These are phyloP conservation scores for Candida nitratophila DNA, from an alignment of 805 yeast species.

Conservation along the genomic window DNA sequence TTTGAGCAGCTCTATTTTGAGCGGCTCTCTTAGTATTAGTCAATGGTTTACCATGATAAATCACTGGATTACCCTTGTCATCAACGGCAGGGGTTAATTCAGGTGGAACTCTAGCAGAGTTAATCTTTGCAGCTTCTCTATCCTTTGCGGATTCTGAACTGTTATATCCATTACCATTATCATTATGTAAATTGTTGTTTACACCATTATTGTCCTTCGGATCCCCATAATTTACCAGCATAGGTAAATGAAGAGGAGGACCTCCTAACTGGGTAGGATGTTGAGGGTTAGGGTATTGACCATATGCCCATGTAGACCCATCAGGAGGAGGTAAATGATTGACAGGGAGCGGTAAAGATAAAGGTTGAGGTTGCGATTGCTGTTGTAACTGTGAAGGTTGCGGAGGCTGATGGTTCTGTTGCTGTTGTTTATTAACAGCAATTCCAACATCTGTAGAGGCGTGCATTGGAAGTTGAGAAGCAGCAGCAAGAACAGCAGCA, in stretches of 20 bases:
- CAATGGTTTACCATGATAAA: conserved; percentile 33
- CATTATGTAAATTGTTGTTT: too few relatives aligned
- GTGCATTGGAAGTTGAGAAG: not conserved
- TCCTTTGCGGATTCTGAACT: not conserved
- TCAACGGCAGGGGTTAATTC: conserved; percentile 7
- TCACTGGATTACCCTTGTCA: conserved; percentile 9
- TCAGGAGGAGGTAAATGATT: not conserved
- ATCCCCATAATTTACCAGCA: not conserved
- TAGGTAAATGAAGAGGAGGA: not conserved
- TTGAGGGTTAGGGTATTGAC: not conserved
- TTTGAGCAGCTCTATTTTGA: conserved; percentile 87
- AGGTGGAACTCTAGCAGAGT: not conserved
- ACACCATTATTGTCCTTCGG: not conserved
- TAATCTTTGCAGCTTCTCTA: not conserved
- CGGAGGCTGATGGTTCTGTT: not conserved
- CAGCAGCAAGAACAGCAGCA: not conserved
- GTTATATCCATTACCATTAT: not conserved
- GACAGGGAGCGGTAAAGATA: not conserved
- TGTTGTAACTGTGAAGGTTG: not conserved
- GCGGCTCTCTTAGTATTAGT: conserved; percentile 78
- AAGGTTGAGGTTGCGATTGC: not conserved
- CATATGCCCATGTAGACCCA: not conserved
- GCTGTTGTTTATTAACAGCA: not conserved
- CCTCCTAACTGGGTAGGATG: not conserved
- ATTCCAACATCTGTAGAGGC: not conserved